phyloP scores from a whole-genome alignment of 129 eudicot species.

The Heracleum sosnowskyi region DNA sequence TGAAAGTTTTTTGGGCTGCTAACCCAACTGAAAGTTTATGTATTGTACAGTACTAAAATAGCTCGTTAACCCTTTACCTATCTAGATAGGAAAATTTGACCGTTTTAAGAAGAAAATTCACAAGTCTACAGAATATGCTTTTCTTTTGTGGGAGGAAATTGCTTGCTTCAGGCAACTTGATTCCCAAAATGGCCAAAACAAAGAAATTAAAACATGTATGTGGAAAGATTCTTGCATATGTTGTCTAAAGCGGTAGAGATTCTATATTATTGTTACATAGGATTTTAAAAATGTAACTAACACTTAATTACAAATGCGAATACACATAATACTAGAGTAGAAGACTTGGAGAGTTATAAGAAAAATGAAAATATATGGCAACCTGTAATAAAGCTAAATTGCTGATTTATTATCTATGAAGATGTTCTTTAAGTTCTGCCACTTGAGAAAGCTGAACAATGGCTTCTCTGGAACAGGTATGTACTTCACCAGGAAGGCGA shows the following conservation, averaged over 20 bases:
- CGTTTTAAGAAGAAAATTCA: too few relatives aligned
- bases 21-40: too few relatives aligned
- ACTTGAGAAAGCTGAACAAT: slow-evolving; percentile 19
- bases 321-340: background rate
- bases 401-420: background rate
- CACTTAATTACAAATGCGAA: background rate
- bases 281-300: background rate
- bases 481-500: slow-evolving; percentile 36
- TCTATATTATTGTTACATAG: background rate
- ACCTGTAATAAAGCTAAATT: background rate
- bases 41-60: too few relatives aligned
- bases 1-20: too few relatives aligned
- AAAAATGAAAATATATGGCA: background rate
- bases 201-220: background rate
- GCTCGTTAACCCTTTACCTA: too few relatives aligned
- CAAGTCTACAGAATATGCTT: background rate
- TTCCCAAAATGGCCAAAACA: background rate
- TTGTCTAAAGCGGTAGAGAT: background rate
- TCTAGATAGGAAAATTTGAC: too few relatives aligned
- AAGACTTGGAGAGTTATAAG: background rate
- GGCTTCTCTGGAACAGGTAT: slow-evolving; percentile 39
- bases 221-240: background rate
- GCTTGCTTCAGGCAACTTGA: background rate
- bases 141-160: background rate
- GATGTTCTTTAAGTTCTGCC: slow-evolving; percentile 12